A percentile compares a stretch with the other conserved stretches of the same genome.
Evolutionary conservation across 2,329 filamentous ascomycete species (phyloP).

Genomic region (Pseudovirgaria hyperparasitica): DNA sequence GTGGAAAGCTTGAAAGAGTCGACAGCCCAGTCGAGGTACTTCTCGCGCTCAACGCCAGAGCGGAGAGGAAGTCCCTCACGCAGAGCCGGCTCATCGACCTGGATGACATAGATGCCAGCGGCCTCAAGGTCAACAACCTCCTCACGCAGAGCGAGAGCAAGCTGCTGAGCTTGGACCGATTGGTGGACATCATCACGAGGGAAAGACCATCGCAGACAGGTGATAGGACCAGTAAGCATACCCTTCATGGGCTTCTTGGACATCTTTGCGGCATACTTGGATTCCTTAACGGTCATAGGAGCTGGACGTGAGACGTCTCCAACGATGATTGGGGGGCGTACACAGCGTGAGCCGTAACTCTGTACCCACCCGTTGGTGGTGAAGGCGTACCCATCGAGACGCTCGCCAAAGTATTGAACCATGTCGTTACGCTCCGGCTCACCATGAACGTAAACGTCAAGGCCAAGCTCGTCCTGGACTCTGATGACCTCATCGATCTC

Average conservation of each 20-base stretch:
- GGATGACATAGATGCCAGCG: constrained; percentile 93
- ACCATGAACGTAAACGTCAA: constrained; percentile 95
- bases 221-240: constrained; percentile 98
- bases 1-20: constrained; percentile 95
- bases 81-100: constrained; percentile 97
- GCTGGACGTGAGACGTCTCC: constrained; percentile 95
- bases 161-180: constrained; percentile 96
- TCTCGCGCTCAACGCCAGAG: constrained; percentile 83
- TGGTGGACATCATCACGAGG: constrained; percentile 99
- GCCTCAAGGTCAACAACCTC: constrained; percentile 97
- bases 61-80: constrained; percentile 98
- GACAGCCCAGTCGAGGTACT: constrained; percentile 95
- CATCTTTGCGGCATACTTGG: constrained; percentile 92
- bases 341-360: constrained; percentile 95
- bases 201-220: constrained; percentile 98
- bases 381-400: constrained; percentile 92
- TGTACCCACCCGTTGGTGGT: constrained; percentile 99
- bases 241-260: constrained; percentile 99
- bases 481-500: constrained; percentile 92
- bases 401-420: constrained; percentile 99
- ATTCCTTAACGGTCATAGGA: constrained; percentile 99
- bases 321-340: constrained; percentile 95
- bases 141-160: constrained; percentile 93
- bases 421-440: constrained; percentile 99
- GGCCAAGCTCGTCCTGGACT: constrained; percentile 94